Percentiles rank a stretch among this genome's conserved stretches.
Conservation (phyloP, 345 rosid species). For the Litchi chinensis region DNA sequence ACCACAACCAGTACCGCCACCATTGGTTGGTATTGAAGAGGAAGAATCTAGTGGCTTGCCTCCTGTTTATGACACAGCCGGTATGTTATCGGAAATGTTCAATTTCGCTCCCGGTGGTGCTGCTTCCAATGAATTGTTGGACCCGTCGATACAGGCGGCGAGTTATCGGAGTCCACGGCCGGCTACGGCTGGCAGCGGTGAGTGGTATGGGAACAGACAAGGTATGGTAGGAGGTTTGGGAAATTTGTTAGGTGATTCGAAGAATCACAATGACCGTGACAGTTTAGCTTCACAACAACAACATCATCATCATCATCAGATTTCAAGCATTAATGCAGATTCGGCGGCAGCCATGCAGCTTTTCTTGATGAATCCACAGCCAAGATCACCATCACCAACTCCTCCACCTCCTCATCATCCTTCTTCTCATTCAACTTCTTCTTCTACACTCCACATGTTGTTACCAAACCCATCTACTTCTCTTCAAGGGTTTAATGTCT, state of each 20-base stretch:
- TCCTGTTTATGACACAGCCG: conserved; percentile 73
- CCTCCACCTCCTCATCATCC: conserved; percentile 40
- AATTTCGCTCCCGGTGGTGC: conserved; percentile 60
- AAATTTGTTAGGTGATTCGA: conserved; percentile 33
- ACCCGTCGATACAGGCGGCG: conserved; percentile 28
- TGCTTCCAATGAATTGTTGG: conserved; percentile 38
- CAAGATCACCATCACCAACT: conserved; percentile 68
- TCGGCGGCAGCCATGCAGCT: conserved; percentile 94
- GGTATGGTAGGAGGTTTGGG: conserved; percentile 33
- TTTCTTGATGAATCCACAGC: conserved; percentile 83
- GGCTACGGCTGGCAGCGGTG: conserved; percentile 26
- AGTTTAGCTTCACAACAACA: conserved; percentile 41
- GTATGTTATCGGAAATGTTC: conserved; percentile 97
- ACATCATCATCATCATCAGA: conserved; percentile 57
- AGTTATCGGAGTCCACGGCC: conserved; percentile 30
- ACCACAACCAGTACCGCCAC: conserved; percentile 34
- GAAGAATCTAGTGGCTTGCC: conserved; percentile 45
- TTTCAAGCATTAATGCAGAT: conserved; percentile 67
- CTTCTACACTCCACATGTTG: conserved; percentile 88
- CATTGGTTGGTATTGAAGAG: conserved; percentile 57
- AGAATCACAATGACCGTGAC: conserved; percentile 34
- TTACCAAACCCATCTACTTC: conserved; percentile 67
- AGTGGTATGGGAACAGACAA: conserved; percentile 56
- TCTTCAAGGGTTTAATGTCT: conserved; percentile 46
- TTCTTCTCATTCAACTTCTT: conserved; percentile 38